phyloP scores from a whole-genome alignment of 345 rosid species.

The Alliaria petiolata region DNA sequence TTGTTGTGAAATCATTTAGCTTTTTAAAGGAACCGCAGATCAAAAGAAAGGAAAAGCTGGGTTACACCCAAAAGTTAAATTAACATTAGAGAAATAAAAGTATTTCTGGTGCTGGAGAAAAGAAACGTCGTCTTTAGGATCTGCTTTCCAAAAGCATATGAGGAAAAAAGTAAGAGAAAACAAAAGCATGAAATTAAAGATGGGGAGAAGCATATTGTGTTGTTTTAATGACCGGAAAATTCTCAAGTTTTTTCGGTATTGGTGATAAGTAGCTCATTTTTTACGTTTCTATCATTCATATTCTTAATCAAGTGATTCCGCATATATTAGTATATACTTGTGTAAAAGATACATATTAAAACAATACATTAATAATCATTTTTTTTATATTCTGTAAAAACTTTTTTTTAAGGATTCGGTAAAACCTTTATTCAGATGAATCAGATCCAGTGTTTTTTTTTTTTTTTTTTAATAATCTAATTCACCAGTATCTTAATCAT shows the following conservation, averaged over 20 bases:
- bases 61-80: slow-evolving; percentile 16
- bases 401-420: no score
- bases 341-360: neutral
- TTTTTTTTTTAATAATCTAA: no score
- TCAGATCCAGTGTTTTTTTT: no score
- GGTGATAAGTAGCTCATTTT: neutral
- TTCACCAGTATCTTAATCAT: no score
- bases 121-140: slow-evolving; percentile 28
- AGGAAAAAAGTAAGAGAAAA: slow-evolving; percentile 20
- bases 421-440: no score
- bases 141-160: slow-evolving; percentile 35
- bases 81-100: slow-evolving; percentile 16
- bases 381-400: no score
- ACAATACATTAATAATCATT: no score
- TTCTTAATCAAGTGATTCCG: neutral
- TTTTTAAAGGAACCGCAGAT: slow-evolving; percentile 16
- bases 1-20: slow-evolving; percentile 14
- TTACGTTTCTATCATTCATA: neutral
- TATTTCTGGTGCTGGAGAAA: slow-evolving; percentile 21
- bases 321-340: neutral
- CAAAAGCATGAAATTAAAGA: slow-evolving; percentile 25
- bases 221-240: slow-evolving; percentile 3
- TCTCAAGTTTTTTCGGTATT: neutral
- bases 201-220: neutral
- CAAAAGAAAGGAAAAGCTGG: slow-evolving; percentile 29